These are phyloP conservation scores for Lepidopterella palustris DNA, from an alignment of 495 filamentous ascomycete genomes.

Conservation along the genomic window DNA sequence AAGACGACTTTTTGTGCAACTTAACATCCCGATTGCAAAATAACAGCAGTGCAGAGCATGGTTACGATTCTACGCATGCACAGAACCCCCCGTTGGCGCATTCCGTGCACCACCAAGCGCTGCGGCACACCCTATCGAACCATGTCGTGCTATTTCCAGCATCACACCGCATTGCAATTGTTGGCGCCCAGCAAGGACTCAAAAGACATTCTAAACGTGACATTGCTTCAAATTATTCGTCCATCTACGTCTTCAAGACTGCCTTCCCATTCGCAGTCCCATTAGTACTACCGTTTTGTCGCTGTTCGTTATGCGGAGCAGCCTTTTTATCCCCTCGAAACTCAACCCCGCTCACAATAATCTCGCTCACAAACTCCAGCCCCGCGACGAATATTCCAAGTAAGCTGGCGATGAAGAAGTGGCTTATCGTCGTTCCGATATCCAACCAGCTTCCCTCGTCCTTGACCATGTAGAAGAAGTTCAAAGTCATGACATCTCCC, in stretches of 20 bases:
- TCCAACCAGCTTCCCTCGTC: constrained; percentile 97
- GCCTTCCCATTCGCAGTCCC: background rate
- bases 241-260: background rate
- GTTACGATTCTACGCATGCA: background rate
- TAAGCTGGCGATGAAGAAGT: constrained; percentile 86
- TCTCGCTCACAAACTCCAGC: constrained; percentile 77
- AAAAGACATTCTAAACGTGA: background rate
- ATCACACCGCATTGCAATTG: too few species aligned
- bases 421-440: constrained; percentile 91
- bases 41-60: background rate
- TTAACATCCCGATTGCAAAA: background rate
- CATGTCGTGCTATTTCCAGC: too few species aligned
- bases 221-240: background rate
- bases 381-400: constrained; percentile 86
- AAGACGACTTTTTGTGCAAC: too few species aligned
- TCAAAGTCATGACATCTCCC: constrained; percentile 85
- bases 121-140: background rate
- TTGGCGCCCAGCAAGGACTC: background rate
- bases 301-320: background rate
- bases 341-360: constrained; percentile 76
- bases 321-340: constrained; percentile 42
- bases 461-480: constrained; percentile 95
- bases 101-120: background rate
- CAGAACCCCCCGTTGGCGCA: too few species aligned
- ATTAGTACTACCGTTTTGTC: background rate